Evolutionary conservation across 1,284 basidiomycete species (phyloP).

Genomic region (Boletus sp.): DNA sequence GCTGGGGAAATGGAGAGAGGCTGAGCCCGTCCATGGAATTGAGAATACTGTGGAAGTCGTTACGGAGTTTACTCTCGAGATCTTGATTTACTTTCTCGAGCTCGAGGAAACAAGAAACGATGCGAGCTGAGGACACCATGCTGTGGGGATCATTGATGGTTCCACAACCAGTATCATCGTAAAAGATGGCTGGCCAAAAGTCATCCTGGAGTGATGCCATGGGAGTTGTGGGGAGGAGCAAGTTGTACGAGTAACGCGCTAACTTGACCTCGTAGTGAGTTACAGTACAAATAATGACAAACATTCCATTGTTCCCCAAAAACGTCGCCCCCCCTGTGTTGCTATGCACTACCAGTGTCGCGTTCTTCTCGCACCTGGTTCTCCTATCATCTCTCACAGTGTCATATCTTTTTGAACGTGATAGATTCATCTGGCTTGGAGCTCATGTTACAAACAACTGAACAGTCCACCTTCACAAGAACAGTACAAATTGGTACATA

Average conservation of each 20-base stretch:
- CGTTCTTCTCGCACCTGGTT: too few species aligned
- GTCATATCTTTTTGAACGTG: too few species aligned
- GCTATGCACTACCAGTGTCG: too few species aligned
- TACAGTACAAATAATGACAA: background rate
- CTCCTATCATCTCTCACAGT: too few species aligned
- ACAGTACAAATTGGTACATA: background rate
- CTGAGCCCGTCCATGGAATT: background rate
- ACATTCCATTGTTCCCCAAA: slow-evolving; percentile 10
- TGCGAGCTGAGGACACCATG: background rate
- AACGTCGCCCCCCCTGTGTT: background rate
- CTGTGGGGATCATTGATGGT: background rate
- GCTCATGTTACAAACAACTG: background rate
- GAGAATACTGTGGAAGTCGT: background rate
- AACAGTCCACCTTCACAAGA: background rate
- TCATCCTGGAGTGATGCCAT: slow-evolving; percentile 6
- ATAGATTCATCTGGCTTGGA: background rate
- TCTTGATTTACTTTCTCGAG: slow-evolving; percentile 3
- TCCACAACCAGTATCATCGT: background rate
- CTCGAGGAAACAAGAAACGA: slow-evolving; percentile 7
- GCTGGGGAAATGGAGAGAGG: background rate
- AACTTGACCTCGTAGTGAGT: background rate
- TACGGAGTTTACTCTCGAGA: background rate
- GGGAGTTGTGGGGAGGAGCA: background rate
- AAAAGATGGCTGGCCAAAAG: background rate
- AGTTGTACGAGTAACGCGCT: background rate